Evolutionary conservation across 306 rosid genomes (phyloP), one percentile per base, ranked within the genome.

Genomic region (Fagus sylvatica): DNA sequence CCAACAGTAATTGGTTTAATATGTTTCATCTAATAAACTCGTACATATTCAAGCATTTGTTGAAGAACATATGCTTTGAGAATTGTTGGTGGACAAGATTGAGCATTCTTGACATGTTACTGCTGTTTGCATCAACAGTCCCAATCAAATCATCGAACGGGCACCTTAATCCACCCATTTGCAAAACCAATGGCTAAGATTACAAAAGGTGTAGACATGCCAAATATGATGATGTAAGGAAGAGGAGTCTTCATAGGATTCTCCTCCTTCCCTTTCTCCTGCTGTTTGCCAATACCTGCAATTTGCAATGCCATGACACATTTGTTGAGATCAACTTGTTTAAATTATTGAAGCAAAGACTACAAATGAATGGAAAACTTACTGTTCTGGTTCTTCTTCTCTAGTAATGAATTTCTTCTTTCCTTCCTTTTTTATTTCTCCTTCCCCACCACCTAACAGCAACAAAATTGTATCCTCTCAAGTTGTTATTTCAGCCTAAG

Each of bases 111-210:
- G 73, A 72, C 61, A 19, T 79, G 79, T 74, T 65, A 48, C 57
- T 67, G 78, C 22, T 71, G 8, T 34, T 46, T 51, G 30, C 30
- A 40, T 56, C 11, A 43, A 62, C 74, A 49, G 2, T 5, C 17
- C 56, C n/a, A 49, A 57, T 49, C 40, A 56, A 74, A 39, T 84
- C 89, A 93, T 73, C 99, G 85, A 73, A 95, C 69, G 17, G 98
- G 99, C 4, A 87, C 98, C 88, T 95, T 95, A 51, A 93, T 79
- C 98, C 98, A 95, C 71, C 98, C 98, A 90, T 95, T 95, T 32
- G 97, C 98, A 85, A 95, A 95, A 74, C 87, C 99, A 87, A 95
- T 93, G 92, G 96, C 99, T 82, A 95, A 86, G 89, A 93, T 95
- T 57, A 95, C 97, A 85, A 95, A 95, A 75, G 99, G 98, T 10